Evolutionary conservation across 306 rosid genomes (phyloP).

Genomic region (Vigna nakashimae): DNA sequence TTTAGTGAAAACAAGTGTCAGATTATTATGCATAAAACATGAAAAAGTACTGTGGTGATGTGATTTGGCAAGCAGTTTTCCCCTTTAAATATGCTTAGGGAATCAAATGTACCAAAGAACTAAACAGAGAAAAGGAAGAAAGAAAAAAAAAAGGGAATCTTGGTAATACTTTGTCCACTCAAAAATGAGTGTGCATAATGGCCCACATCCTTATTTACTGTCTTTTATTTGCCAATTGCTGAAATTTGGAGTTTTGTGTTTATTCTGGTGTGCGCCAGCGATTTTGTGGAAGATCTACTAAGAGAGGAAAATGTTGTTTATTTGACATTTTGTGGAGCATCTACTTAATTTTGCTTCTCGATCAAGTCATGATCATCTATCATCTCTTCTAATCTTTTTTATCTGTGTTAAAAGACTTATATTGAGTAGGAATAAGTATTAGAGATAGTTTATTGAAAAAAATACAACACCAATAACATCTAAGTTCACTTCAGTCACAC

Average conservation of each 20-base stretch:
- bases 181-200: conserved; percentile 53
- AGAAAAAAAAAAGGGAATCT: conserved; percentile 40
- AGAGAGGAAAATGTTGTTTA: conserved; percentile 11
- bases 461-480: too few relatives aligned
- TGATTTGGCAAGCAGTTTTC: conserved; percentile 43
- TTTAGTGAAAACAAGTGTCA: neutral
- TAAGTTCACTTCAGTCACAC: accelerated
- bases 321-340: conserved; percentile 1
- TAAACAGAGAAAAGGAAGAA: conserved; percentile 20
- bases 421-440: too few relatives aligned
- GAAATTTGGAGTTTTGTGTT: conserved; percentile 52
- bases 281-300: conserved; percentile 37
- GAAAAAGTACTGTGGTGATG: conserved; percentile 13
- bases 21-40: neutral
- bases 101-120: conserved; percentile 58
- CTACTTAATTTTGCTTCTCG: conserved; percentile 43
- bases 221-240: conserved; percentile 47
- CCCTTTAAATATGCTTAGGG: conserved; percentile 42
- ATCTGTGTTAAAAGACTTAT: too few relatives aligned
- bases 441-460: too few relatives aligned
- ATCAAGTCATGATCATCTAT: conserved; percentile 45
- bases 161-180: conserved; percentile 59
- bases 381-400: conserved; percentile 30
- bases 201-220: conserved; percentile 51
- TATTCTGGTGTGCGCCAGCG: conserved; percentile 46